Evolutionary conservation across 2,329 filamentous ascomycete genomes (phyloP).

Genomic region (Blumeria graminis): DNA sequence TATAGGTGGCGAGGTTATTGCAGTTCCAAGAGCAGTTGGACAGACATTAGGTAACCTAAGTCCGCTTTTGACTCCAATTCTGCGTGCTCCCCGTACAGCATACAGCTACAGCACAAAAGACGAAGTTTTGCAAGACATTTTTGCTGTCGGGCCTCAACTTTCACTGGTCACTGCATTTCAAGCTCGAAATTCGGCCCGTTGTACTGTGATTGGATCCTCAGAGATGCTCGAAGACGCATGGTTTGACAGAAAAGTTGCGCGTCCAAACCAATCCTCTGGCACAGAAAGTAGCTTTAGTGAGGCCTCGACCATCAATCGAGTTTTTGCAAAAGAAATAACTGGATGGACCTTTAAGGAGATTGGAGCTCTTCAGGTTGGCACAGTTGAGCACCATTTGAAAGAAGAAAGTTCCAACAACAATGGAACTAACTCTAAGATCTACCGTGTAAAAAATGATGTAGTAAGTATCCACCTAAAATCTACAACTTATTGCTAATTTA

Average conservation of each 20-base stretch:
- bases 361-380: constrained; percentile 67
- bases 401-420: constrained; percentile 27
- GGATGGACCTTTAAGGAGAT: constrained; percentile 93
- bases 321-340: constrained; percentile 65
- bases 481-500: constrained; percentile 3
- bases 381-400: constrained; percentile 52
- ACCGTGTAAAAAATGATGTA: constrained; percentile 90
- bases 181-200: constrained; percentile 76
- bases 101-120: constrained; percentile 93
- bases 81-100: constrained; percentile 61
- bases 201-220: constrained; percentile 63
- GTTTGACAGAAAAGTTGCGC: constrained; percentile 58
- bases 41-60: constrained; percentile 57
- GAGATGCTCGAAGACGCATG: constrained; percentile 77
- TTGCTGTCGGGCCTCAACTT: constrained; percentile 64
- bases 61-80: constrained; percentile 54
- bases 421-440: constrained; percentile 57
- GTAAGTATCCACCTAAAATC: constrained; percentile 30
- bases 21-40: constrained; percentile 60
- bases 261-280: constrained; percentile 17
- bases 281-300: constrained; percentile 24
- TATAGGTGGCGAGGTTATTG: constrained; percentile 31
- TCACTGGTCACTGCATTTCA: constrained; percentile 69
- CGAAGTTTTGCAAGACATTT: constrained; percentile 58
- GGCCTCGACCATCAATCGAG: constrained; percentile 48